phyloP scores from a whole-genome alignment of 352 stramenopile species.

The Elongisporangium prolatum region DNA sequence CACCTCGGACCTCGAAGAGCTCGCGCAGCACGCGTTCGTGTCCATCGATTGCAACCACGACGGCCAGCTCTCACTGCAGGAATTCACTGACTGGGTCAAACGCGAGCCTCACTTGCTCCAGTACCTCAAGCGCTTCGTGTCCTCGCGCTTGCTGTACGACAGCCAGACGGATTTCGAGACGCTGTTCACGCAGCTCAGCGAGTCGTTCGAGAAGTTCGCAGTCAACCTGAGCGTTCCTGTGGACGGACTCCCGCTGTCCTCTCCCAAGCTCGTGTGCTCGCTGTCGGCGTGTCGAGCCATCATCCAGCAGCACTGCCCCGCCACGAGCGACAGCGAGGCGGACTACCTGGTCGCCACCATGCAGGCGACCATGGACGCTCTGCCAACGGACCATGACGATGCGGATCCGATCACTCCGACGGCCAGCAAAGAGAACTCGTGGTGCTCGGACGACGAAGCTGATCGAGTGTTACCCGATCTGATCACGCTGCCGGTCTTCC shows the following conservation, averaged over 20 bases:
- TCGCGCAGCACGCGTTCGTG: constrained; percentile 43
- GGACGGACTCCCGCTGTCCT: not conserved
- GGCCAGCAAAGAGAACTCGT: not conserved
- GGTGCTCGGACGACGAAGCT: not conserved
- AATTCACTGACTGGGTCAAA: constrained; percentile 56
- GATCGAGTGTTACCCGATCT: constrained; percentile 7
- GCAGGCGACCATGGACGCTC: constrained; percentile 19
- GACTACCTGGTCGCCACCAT: constrained; percentile 45
- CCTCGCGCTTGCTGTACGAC: constrained; percentile 60
- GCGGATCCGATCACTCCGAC: not conserved
- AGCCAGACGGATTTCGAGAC: constrained; percentile 62
- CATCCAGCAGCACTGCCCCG: constrained; percentile 31
- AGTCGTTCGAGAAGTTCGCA: constrained; percentile 38
- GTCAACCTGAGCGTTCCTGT: constrained; percentile 4
- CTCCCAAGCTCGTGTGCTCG: constrained; percentile 31
- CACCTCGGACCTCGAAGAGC: constrained; percentile 41
- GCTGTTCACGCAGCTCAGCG: constrained; percentile 46
- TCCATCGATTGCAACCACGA: constrained; percentile 53
- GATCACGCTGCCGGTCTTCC: constrained; percentile 56
- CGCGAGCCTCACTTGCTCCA: constrained; percentile 41
- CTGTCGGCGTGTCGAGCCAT: constrained; percentile 31
- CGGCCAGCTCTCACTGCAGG: constrained; percentile 49
- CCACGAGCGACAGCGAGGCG: constrained; percentile 24
- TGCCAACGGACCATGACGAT: not conserved
- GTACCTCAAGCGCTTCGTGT: constrained; percentile 60